Percentiles rank a stretch among this genome's conserved stretches.
phyloP scores from a whole-genome alignment of 306 rosid genomes.

The Cicer bijugum region DNA sequence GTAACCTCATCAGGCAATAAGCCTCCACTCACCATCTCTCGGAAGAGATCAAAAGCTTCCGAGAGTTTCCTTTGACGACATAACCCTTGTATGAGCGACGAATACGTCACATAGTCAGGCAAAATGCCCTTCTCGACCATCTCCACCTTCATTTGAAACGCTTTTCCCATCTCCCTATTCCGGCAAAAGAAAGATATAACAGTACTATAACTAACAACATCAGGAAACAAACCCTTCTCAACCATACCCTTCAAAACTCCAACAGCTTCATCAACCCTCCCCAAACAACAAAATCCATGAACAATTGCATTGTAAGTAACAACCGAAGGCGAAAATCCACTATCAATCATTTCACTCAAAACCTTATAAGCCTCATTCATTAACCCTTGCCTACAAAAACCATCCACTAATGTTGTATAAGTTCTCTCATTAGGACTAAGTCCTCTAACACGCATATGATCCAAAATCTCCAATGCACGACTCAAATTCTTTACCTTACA shows the following conservation, averaged over 20 bases:
- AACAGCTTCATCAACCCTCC: conserved; percentile 71
- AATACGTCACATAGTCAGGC: conserved; percentile 72
- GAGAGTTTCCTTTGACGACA: conserved; percentile 63
- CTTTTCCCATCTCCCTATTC: conserved; percentile 68
- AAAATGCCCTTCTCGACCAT: conserved; percentile 71
- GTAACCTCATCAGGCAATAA: conserved; percentile 71
- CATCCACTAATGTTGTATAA: conserved; percentile 77
- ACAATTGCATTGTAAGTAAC: conserved; percentile 79
- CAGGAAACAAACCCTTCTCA: conserved; percentile 66
- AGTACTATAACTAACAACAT: conserved; percentile 85
- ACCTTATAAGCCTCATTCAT: conserved; percentile 67
- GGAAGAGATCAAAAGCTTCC: conserved; percentile 76
- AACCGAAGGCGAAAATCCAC: conserved; percentile 75
- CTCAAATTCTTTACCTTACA: conserved; percentile 80
- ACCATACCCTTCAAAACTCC: conserved; percentile 62
- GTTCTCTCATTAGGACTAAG: conserved; percentile 80
- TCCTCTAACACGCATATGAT: conserved; percentile 74
- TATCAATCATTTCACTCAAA: conserved; percentile 67
- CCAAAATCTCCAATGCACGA: conserved; percentile 68
- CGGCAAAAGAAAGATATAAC: conserved; percentile 76
- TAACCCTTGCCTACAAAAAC: conserved; percentile 75
- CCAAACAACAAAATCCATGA: conserved; percentile 74
- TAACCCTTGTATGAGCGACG: conserved; percentile 83
- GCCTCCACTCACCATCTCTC: conserved; percentile 63
- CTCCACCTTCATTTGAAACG: conserved; percentile 68